Evolutionary conservation across 169 alveolate species (phyloP), one percentile per base, ranked within the genome.

Genomic region (Eimeria acervulina): DNA sequence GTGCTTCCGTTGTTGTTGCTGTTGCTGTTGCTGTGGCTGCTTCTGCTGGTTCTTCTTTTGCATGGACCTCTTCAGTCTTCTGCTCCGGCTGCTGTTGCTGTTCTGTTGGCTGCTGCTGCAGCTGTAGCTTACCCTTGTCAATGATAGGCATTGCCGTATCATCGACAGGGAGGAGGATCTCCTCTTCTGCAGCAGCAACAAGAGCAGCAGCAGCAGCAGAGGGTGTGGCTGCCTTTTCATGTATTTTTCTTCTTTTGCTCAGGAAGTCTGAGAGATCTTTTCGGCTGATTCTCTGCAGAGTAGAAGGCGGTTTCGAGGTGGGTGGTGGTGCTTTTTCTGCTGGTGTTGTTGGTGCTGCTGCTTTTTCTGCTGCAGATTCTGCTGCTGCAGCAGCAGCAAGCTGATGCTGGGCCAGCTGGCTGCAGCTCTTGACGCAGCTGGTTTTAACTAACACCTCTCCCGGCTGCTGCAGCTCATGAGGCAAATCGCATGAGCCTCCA

Each of bases 401-500:
- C 36, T 78, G 63, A 15, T 78, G 38, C 61, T 78, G 88, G 52
- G 51, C 63, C 72, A 81, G 74, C 51, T 81, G 90, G 90, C 90
- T 81, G 76, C 95, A 92, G 68, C 92, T 85, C 61, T 93, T 93
- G 26, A 47, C 10, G 76, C 96, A 93, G 40, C 55, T 81, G 0
- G 96, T 78, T 3, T 26, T 40, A 33, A 93, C 96, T 23, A 80
- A 70, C 13, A 63, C 76, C 4, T 68, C 81, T 13, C 40, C 40
- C 21, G 17, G 1, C 21, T 40, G 55, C 38, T 47, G 84, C 76
- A 59, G 76, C 76, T 55, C 96, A 23, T 68, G 91, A 0, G 96
- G 96, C 8, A 93, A 36, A 1, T 78, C 40, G 33, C 96, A 93
- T 42, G 81, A 59, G 17, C 96, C 96, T 3, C 96, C 96, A 40